phyloP scores from a whole-genome alignment of 2,329 filamentous ascomycete species.

The Epichloe baconii region DNA sequence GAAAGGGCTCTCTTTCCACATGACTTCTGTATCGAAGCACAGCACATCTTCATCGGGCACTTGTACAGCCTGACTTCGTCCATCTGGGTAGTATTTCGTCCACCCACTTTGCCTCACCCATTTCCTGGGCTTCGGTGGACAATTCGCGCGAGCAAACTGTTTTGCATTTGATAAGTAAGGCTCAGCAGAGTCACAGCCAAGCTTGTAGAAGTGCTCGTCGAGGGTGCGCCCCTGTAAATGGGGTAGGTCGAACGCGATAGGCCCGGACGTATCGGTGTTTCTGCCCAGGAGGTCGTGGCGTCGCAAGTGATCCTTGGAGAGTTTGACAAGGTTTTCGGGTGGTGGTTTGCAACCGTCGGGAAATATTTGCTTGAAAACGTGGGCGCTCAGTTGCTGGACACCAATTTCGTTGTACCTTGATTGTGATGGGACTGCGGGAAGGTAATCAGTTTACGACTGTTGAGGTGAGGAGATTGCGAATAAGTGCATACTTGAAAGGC shows the following conservation, averaged over 20 bases:
- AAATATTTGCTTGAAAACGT: constrained; percentile 78
- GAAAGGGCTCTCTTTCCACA: constrained; percentile 87
- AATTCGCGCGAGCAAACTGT: constrained; percentile 50
- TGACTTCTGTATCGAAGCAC: constrained; percentile 90
- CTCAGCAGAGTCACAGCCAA: constrained; percentile 77
- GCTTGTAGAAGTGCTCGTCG: constrained; percentile 86
- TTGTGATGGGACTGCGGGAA: constrained; percentile 30
- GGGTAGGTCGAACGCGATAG: constrained; percentile 80
- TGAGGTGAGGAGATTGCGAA: not conserved
- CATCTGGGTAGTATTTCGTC: constrained; percentile 81
- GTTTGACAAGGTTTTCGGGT: constrained; percentile 58
- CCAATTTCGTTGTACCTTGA: constrained; percentile 84
- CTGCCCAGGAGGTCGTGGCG: constrained; percentile 84
- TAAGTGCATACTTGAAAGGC: constrained; percentile 28
- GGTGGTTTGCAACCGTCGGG: constrained; percentile 40
- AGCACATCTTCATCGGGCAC: constrained; percentile 70
- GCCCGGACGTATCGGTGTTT: constrained; percentile 62
- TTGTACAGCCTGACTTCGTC: constrained; percentile 54
- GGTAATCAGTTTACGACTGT: not conserved
- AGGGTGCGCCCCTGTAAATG: constrained; percentile 64
- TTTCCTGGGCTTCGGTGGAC: constrained; percentile 47
- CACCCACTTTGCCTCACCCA: constrained; percentile 78
- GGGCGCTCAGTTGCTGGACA: constrained; percentile 79
- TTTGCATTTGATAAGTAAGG: constrained; percentile 69
- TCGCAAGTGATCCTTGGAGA: constrained; percentile 69